Evolutionary conservation across 306 rosid species (phyloP).

Genomic region (Cucurbita moschata): DNA sequence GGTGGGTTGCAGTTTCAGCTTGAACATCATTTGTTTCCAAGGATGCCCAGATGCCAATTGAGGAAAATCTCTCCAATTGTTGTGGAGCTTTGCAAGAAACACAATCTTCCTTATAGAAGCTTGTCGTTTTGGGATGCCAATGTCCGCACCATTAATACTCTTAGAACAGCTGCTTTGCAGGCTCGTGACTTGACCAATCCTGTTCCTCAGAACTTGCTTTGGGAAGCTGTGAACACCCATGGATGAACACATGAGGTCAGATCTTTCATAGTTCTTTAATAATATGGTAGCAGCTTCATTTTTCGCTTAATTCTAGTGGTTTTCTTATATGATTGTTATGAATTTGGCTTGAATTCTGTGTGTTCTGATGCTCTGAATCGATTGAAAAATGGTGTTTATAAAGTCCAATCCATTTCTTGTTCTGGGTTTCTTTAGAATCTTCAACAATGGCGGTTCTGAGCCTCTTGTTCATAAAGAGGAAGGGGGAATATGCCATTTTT

Average conservation of each 20-base stretch:
- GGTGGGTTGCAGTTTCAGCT: conserved; percentile 43
- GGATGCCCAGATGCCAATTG: conserved; percentile 33
- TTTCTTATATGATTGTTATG: background rate
- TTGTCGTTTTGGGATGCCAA: conserved; percentile 35
- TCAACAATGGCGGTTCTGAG: background rate
- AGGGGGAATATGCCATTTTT: background rate
- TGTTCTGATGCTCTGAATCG: background rate
- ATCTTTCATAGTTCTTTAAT: background rate
- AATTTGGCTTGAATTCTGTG: background rate
- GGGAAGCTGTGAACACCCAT: conserved; percentile 43
- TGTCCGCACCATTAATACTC: conserved; percentile 20
- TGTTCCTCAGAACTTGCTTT: conserved; percentile 28
- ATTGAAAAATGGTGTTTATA: background rate
- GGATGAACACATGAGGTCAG: conserved; percentile 16
- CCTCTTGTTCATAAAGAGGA: background rate
- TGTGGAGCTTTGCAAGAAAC: conserved; percentile 31
- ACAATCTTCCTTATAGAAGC: conserved; percentile 32
- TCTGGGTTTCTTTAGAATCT: background rate
- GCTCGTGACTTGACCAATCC: conserved; percentile 28
- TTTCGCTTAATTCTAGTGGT: background rate
- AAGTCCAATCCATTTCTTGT: background rate
- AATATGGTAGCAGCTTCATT: background rate
- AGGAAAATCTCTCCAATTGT: conserved; percentile 28
- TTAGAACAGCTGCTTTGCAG: conserved; percentile 32
- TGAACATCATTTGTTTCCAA: conserved; percentile 37